Conservation (phyloP, 2,329 filamentous ascomycete genomes). For the Thermoascus crustaceus region DNA sequence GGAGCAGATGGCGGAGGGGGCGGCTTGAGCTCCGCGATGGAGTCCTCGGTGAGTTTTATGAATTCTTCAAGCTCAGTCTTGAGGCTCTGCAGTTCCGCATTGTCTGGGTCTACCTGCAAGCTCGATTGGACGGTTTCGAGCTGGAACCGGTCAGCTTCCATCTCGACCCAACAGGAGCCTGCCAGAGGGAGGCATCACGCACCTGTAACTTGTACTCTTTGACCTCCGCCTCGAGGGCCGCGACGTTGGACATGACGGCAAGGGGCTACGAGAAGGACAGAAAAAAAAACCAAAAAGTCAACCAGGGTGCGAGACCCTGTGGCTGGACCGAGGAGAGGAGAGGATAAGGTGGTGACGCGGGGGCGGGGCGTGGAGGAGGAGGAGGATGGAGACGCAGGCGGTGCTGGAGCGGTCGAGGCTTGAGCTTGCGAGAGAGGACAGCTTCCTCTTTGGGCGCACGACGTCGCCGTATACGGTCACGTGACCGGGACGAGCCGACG, state of each 20-base stretch:
- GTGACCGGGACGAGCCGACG: too few species aligned
- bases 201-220: conserved; percentile 56
- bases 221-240: conserved; percentile 41
- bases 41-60: conserved; percentile 69
- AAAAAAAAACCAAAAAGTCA: too few species aligned
- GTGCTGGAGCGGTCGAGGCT: too few species aligned
- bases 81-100: conserved; percentile 67
- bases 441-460: too few species aligned
- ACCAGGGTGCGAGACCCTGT: too few species aligned
- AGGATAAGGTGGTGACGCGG: too few species aligned
- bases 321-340: too few species aligned
- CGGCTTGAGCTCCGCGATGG: conserved; percentile 72
- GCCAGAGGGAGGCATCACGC: conserved; percentile 2
- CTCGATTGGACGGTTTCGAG: conserved; percentile 69
- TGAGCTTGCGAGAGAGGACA: too few species aligned
- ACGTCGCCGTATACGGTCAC: too few species aligned
- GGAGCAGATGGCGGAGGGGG: conserved; percentile 41
- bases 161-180: neutral
- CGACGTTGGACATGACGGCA: conserved; percentile 26
- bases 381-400: too few species aligned
- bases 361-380: too few species aligned
- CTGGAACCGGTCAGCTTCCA: conserved; percentile 36
- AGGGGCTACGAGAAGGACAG: too few species aligned
- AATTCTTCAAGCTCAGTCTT: conserved; percentile 74
- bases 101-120: conserved; percentile 72